Base-by-base conservation (phyloP, 129 eudicot genomes). In the Solidago caesia region DNA sequence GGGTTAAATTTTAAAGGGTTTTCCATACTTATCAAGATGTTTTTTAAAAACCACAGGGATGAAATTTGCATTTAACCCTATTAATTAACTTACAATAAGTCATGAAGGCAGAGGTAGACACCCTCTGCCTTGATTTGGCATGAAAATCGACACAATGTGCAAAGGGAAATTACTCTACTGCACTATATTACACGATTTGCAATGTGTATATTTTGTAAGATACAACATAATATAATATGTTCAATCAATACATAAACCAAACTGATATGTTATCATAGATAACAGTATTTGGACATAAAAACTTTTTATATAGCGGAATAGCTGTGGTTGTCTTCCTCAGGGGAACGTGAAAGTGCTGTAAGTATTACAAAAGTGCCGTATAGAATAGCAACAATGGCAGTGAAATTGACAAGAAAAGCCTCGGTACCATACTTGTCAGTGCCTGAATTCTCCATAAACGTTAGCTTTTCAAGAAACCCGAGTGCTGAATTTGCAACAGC, bases 341-440 rank as follows among this genome's bases (percentile, higher is more conserved):
- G 88, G 56, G 73, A 75, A 55, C 84, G 89, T 8, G 92, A 84
- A 53, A 84, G 79, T 27, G 78, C 82, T 6, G 96, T 89, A 61
- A 95, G 72, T 68, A 91, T 52, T 47, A 95, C 99, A 72, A 89
- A 95, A 46, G 88, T 80, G 52, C 99, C 99, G 21, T 77, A 95
- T 25, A 95, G 77, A n/a, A 89, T 69, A 1, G 99, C 91, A 74
- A 84, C 81, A 51, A 91, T 85, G 85, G 99, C 99, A 2, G 97
- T 91, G 80, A 91, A 95, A 72, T 95, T 95, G 80, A 95, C 99
- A 0, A 95, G 90, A 79, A 83, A 89, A 2, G 99, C 99, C 83
- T 95, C 99, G 0, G 97, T 49, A 14, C 99, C 99, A 64, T 85
- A 91, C 74, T 95, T 95, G 0, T 64, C 90, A 1, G 85, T 49